Conservation (phyloP, 805 yeast genomes). For the Candida sithepensis region DNA sequence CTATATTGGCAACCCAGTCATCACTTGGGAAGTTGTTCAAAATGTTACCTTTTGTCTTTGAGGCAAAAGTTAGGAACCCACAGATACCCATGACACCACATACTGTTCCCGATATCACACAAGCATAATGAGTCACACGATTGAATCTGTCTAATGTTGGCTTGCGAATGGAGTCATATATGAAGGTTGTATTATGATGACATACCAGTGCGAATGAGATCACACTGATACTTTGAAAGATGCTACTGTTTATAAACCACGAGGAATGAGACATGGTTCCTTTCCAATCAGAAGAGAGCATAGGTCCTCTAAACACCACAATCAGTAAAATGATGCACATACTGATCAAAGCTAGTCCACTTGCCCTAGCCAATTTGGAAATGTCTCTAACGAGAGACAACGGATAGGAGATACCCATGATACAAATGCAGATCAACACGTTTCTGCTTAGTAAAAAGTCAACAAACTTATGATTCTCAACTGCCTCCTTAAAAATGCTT, state of each 20-base stretch:
- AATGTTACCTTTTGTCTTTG: slow-evolving; percentile 79
- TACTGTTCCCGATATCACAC: slow-evolving; percentile 74
- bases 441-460: slow-evolving; percentile 62
- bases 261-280: slow-evolving; percentile 43
- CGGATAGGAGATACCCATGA: slow-evolving; percentile 76
- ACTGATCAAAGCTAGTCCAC: slow-evolving; percentile 79
- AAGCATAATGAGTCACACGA: slow-evolving; percentile 76
- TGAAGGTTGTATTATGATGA: slow-evolving; percentile 90
- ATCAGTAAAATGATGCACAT: slow-evolving; percentile 76
- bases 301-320: slow-evolving; percentile 73
- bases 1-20: slow-evolving; percentile 75
- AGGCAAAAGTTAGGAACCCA: slow-evolving; percentile 74
- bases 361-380: slow-evolving; percentile 80
- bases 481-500: slow-evolving; percentile 52
- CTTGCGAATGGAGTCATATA: slow-evolving; percentile 74
- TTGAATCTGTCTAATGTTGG: slow-evolving; percentile 77
- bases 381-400: slow-evolving; percentile 77
- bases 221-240: slow-evolving; percentile 90
- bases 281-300: slow-evolving; percentile 42
- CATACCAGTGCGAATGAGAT: slow-evolving; percentile 94
- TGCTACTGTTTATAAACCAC: slow-evolving; percentile 54
- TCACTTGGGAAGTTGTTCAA: slow-evolving; percentile 79
- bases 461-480: slow-evolving; percentile 36
- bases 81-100: slow-evolving; percentile 75
- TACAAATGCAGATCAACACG: slow-evolving; percentile 64